phyloP scores from a whole-genome alignment of 2,329 filamentous ascomycete species.

The Colletotrichum destructivum region DNA sequence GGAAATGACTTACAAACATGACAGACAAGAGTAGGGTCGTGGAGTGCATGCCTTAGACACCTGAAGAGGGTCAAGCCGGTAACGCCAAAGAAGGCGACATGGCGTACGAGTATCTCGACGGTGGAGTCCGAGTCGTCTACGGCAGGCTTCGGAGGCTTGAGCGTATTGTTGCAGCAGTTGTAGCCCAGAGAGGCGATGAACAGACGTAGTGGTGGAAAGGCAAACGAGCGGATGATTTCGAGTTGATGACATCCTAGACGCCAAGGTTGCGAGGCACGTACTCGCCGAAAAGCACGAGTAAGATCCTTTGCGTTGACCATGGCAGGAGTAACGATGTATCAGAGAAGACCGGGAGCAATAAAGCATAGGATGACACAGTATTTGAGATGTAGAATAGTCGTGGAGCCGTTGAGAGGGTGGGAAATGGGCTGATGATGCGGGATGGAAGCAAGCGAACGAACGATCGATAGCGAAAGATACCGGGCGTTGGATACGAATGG shows the following conservation, averaged over 20 bases:
- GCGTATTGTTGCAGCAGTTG: background rate
- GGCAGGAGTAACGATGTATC: background rate
- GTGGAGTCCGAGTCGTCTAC: background rate
- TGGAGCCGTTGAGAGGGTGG: background rate
- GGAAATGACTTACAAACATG: constrained; percentile 2
- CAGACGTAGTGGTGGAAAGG: background rate
- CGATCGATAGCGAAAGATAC: background rate
- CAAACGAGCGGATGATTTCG: constrained; percentile 4
- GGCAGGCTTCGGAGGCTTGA: background rate
- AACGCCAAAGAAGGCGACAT: constrained; percentile 35
- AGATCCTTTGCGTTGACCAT: background rate
- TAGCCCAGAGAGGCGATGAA: constrained; percentile 4
- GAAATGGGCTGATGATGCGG: background rate
- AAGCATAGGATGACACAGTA: no score
- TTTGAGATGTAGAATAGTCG: background rate
- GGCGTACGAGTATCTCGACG: background rate
- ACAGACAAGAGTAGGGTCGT: constrained; percentile 11
- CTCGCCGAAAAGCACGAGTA: background rate
- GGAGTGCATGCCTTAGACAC: constrained; percentile 15
- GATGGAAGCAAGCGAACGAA: background rate
- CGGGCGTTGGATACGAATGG: background rate
- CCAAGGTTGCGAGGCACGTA: constrained; percentile 5
- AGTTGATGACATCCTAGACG: background rate
- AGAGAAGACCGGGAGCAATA: background rate
- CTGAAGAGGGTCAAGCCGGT: constrained; percentile 21